These are phyloP conservation scores for Aspergillus tamarii DNA, from an alignment of 2,329 filamentous ascomycete species.

Conservation along the genomic window DNA sequence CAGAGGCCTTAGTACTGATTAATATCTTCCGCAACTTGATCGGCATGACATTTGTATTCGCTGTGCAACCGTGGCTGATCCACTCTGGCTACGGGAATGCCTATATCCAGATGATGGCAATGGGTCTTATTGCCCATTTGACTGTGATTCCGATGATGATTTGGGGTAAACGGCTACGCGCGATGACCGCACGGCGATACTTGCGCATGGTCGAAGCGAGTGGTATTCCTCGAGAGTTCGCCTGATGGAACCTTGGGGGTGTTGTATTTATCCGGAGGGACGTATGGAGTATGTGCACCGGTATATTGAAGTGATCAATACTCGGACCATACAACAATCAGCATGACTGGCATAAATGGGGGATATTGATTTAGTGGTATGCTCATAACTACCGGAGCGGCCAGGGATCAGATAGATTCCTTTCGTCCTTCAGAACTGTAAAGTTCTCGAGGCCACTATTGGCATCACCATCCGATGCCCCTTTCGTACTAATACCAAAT, in stretches of 20 bases:
- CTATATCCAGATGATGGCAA: neutral
- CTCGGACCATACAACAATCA: too few relatives aligned
- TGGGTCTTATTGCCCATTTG: neutral
- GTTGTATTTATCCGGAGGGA: too few relatives aligned
- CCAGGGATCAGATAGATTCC: too few relatives aligned
- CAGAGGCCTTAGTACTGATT: slow-evolving; percentile 1
- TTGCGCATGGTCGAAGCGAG: neutral
- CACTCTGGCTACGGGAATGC: neutral
- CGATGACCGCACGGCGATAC: neutral
- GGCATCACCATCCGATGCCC: too few relatives aligned
- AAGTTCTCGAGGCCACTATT: too few relatives aligned
- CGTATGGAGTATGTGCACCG: too few relatives aligned
- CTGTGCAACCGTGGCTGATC: neutral
- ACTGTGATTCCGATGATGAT: neutral
- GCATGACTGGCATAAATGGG: too few relatives aligned
- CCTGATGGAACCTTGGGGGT: neutral
- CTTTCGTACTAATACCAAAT: too few relatives aligned
- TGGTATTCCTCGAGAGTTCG: neutral
- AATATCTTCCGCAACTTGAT: slow-evolving; percentile 10
- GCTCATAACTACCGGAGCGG: too few relatives aligned
- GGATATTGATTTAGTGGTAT: too few relatives aligned
- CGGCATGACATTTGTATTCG: slow-evolving; percentile 4
- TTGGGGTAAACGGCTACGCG: neutral
- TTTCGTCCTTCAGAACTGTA: too few relatives aligned
- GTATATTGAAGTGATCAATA: too few relatives aligned